Percentiles rank a stretch among this genome's conserved stretches.
Conservation (phyloP, 169 alveolate species). For the Plasmodium yoelii region DNA sequence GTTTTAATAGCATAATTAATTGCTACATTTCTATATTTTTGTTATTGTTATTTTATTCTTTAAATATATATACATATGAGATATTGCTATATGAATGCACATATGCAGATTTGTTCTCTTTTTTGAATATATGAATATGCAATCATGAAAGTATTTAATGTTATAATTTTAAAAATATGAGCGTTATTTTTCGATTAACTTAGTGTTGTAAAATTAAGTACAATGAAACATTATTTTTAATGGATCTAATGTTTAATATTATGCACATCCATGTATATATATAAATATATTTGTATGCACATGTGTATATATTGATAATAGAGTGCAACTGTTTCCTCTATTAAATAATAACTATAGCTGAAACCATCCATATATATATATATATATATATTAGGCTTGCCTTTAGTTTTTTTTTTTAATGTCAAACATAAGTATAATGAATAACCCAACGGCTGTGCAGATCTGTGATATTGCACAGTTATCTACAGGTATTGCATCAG, state of each 20-base stretch:
- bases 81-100: background rate
- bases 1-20: constrained; percentile 2
- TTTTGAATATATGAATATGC: constrained; percentile 23
- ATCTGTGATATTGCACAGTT: constrained; percentile 12
- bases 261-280: constrained; percentile 10
- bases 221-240: constrained; percentile 43
- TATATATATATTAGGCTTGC: background rate
- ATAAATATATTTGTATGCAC: constrained; percentile 15
- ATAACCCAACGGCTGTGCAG: background rate
- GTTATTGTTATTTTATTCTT: no score
- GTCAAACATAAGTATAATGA: constrained; percentile 27
- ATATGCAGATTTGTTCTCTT: background rate
- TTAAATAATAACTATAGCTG: constrained; percentile 6
- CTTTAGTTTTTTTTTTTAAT: constrained; percentile 14
- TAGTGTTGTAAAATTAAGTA: constrained; percentile 17
- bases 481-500: constrained; percentile 9
- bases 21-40: background rate
- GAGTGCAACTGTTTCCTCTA: constrained; percentile 34
- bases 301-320: constrained; percentile 14
- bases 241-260: constrained; percentile 25
- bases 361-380: background rate
- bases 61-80: no score
- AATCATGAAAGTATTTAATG: constrained; percentile 41
- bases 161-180: constrained; percentile 16
- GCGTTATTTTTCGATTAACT: constrained; percentile 28